Evolutionary conservation across 139 green algal species (phyloP), one percentile per base, ranked within the genome.

Genomic region (Chlorella sp.): DNA sequence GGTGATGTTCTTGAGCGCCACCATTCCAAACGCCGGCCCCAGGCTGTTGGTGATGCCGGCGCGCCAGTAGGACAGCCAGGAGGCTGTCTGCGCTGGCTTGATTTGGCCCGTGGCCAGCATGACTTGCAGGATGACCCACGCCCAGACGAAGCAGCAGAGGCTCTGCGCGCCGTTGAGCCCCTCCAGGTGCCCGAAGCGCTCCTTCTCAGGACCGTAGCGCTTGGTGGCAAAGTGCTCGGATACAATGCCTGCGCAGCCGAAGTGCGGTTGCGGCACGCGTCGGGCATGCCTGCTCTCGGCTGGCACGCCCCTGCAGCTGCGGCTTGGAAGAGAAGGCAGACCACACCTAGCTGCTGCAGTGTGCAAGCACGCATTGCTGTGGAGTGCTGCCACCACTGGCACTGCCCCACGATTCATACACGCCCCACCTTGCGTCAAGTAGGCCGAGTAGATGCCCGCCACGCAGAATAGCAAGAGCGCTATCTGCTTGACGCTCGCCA

Each of bases 1-100:
- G 67, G 82, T 93, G 80, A 98, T 99, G 80, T 97, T 97, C 72
- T 93, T 95, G 3, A 98, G 84, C 0, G 94, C 95, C 17, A 92
- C 67, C 31, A 93, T 88, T n/a, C 94, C 94, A 23, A 83, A 91
- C 0, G 94, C 92, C 1, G 94, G 95, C 0, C 94, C 94, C 2
- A 98, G 75, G 36, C 81, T 87, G 85, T 97, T 97, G 23, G 89
- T 92, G 17, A 97, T 62, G 0, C 84, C 93, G 0, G 91, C 72
- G 33, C 75, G 82, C 88, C 90, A 96, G 77, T 97, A 98, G 5
- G 77, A 86, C 1, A 60, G 73, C 65, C 90, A 83, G 0, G 81
- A 76, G 1, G 71, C 61, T 4, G 77, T 77, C 34, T 72, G 34
- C 20, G 29, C 59, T 32, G 64, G 74, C 35, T 76, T 63, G 24